Conservation (phyloP, 495 filamentous ascomycete genomes). For the Annulohypoxylon bovei region DNA sequence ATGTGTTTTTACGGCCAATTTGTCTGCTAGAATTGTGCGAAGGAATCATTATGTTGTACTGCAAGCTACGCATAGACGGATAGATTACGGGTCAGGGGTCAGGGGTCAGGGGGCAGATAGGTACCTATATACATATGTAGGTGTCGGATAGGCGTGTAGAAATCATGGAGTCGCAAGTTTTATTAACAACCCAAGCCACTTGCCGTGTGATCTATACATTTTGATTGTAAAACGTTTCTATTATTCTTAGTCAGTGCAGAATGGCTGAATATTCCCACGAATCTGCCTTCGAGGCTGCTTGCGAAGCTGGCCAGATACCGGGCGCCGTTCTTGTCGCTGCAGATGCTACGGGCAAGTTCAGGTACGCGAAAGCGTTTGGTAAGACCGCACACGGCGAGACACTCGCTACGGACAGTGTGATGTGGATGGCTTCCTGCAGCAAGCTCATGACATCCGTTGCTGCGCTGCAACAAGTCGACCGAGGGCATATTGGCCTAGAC, state of each 20-base stretch:
- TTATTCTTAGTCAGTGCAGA: not conserved
- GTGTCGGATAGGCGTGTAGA: not conserved
- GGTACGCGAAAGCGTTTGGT: constrained; percentile 40
- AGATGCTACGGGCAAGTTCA: constrained; percentile 41
- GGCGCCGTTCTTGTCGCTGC: constrained; percentile 31
- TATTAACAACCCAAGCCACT: not conserved
- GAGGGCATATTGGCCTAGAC: constrained; percentile 44
- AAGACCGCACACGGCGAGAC: constrained; percentile 25
- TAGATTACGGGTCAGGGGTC: no score
- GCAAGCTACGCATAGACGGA: no score
- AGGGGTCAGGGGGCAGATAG: no score
- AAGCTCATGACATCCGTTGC: constrained; percentile 50
- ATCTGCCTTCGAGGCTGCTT: constrained; percentile 34
- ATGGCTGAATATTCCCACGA: constrained; percentile 28
- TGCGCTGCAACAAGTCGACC: constrained; percentile 50
- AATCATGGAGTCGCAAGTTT: not conserved
- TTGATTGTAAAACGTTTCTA: not conserved
- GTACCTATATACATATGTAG: not conserved
- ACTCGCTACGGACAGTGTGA: constrained; percentile 33
- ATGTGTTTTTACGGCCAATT: no score
- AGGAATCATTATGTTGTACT: no score
- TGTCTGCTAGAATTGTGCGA: no score
- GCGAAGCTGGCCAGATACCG: constrained; percentile 33
- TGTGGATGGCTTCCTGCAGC: constrained; percentile 48
- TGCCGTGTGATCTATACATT: not conserved